Evolutionary conservation across 2,329 filamentous ascomycete genomes (phyloP).

Genomic region (Madurella fahalii): DNA sequence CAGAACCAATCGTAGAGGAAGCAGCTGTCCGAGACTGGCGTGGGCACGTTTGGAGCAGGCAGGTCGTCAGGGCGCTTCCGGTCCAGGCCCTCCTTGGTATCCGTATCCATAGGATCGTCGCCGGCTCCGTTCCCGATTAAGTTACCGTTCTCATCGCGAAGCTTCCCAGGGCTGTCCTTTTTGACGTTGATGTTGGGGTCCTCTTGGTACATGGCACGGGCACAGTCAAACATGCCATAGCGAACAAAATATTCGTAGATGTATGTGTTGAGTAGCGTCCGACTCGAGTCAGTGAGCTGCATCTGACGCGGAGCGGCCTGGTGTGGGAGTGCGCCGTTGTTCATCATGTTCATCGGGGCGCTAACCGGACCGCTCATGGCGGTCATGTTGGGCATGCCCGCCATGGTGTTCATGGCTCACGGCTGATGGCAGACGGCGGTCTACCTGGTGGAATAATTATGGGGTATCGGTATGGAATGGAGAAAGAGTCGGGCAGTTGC

Average conservation of each 20-base stretch:
- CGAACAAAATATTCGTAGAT: slow-evolving; percentile 91
- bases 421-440: slow-evolving; percentile 36
- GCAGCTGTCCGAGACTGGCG: slow-evolving; percentile 64
- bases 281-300: slow-evolving; percentile 44
- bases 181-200: slow-evolving; percentile 63
- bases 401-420: slow-evolving; percentile 55
- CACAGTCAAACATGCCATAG: slow-evolving; percentile 78
- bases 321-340: slow-evolving; percentile 45
- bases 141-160: slow-evolving; percentile 65
- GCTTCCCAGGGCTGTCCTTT: slow-evolving; percentile 66
- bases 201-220: slow-evolving; percentile 65
- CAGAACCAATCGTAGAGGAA: slow-evolving; percentile 98
- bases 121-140: slow-evolving; percentile 63
- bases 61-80: slow-evolving; percentile 74
- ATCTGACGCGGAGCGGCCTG: slow-evolving; percentile 32
- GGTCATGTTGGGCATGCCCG: slow-evolving; percentile 65
- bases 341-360: slow-evolving; percentile 63
- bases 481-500: not conserved
- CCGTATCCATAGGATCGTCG: slow-evolving; percentile 77
- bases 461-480: slow-evolving; percentile 4
- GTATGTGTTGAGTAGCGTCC: slow-evolving; percentile 71
- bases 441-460: slow-evolving; percentile 30
- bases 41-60: slow-evolving; percentile 67
- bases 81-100: slow-evolving; percentile 72
- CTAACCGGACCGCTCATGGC: slow-evolving; percentile 65